Evolutionary conservation across 2,329 filamentous ascomycete genomes (phyloP), one percentile per base, ranked within the genome.

Genomic region (Sphaerulina vaccinii): DNA sequence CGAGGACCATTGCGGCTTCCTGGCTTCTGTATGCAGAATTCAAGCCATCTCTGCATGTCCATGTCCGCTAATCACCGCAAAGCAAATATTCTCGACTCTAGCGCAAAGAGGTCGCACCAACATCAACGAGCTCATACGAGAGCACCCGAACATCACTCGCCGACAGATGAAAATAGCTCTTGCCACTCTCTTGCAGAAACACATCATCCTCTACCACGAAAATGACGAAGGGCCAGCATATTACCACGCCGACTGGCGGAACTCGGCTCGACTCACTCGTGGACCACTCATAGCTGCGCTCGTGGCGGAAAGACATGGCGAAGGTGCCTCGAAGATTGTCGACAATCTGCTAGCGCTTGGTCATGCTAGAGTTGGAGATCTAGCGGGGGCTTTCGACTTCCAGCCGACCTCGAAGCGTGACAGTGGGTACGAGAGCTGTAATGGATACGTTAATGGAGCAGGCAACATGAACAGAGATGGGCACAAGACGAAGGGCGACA

Each of bases 1-100:
- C 58, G 85, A 90, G 68, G 90, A 96, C 69, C 80, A 88, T 54
- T 92, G 93, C 71, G 93, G 93, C 68, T 88, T 95, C 74, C 83
- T 97, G 53, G 90, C 90, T 57, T 89, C 90, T 69, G 92, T 96
- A 87, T 66, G 86, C 76, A 39, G 33, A 40, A 22, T 29, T 22
- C 33, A 18, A 29, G 18, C 32, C 36, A 35, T 46, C 51, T 13
- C 27, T 22, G 44, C 24, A 21, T 21, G 27, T 43, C 23, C 18
- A 23, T 35, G 45, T 33, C 39, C 44, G 43, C 51, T 51, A 52
- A 54, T 38, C 52, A 27, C 46, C 41, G 22, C 45, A 36, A 51
- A 97, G 91, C 86, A 88, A 72, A 90, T 97, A 66, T 90, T 95
- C 67, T 81, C 84, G 42, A 81, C 85, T 43, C 83, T 99, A 54